Conservation (phyloP, 2,329 filamentous ascomycete species). For the Verticillium zaregamsianum region DNA sequence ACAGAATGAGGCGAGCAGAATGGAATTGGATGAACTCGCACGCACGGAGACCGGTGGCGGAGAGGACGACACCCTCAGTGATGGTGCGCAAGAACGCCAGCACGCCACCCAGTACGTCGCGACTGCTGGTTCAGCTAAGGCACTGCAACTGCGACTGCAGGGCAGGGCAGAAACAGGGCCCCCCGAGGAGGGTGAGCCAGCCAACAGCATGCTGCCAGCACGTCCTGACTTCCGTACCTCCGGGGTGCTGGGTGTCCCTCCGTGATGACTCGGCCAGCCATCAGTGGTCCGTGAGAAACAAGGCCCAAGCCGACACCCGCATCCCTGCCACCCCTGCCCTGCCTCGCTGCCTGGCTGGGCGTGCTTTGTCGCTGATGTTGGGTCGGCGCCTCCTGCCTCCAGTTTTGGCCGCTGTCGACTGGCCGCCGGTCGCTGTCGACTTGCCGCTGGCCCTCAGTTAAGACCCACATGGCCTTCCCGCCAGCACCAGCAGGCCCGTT, state of each 20-base stretch:
- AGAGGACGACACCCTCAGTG: neutral
- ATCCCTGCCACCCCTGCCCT: neutral
- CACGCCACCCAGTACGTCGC: neutral
- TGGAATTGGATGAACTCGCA: neutral
- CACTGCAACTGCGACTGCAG: neutral
- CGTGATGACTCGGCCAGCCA: conserved; percentile 6
- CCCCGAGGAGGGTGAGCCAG: conserved; percentile 16
- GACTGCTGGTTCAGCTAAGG: neutral
- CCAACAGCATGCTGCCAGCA: conserved; percentile 23
- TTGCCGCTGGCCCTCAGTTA: conserved; percentile 5
- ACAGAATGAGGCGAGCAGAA: neutral
- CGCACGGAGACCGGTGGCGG: neutral
- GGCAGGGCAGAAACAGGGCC: conserved; percentile 7
- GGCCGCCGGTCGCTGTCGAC: conserved; percentile 4
- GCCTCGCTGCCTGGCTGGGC: neutral
- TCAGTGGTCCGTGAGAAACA: conserved; percentile 1
- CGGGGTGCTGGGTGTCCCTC: neutral
- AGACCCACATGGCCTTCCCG: neutral
- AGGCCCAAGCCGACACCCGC: neutral
- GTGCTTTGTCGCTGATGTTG: neutral
- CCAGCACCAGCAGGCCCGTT: neutral
- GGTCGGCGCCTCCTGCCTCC: neutral
- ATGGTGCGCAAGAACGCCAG: neutral
- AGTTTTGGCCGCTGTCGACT: conserved; percentile 2
- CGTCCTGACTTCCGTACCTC: conserved; percentile 2